Percentiles rank a stretch among this genome's conserved stretches.
phyloP scores from a whole-genome alignment of 2,329 filamentous ascomycete species.

The Truncatella angustata region DNA sequence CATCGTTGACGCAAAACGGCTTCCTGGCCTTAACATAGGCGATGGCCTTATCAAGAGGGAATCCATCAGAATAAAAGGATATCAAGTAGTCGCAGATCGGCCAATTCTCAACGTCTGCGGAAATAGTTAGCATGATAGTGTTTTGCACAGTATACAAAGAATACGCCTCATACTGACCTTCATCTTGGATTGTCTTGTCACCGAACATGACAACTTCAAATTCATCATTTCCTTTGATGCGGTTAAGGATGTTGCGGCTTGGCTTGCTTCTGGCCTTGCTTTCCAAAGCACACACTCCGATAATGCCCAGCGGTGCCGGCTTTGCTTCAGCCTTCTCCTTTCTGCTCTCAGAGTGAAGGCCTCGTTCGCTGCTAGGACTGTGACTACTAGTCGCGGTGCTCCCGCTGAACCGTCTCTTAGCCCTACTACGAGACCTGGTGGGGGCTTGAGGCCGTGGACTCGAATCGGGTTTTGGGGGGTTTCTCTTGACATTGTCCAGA shows the following conservation, averaged over 20 bases:
- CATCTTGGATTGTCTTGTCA: slow-evolving; percentile 97
- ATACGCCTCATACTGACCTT: slow-evolving; percentile 52
- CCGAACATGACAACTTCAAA: slow-evolving; percentile 98
- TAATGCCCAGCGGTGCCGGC: slow-evolving; percentile 62
- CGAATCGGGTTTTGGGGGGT: slow-evolving; percentile 26
- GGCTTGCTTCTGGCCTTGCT: slow-evolving; percentile 96
- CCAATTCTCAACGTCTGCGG: slow-evolving; percentile 38
- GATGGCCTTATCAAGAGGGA: slow-evolving; percentile 94
- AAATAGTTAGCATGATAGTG: slow-evolving; percentile 21
- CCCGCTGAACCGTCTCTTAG: slow-evolving; percentile 74
- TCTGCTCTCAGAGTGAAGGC: slow-evolving; percentile 36
- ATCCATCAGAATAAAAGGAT: slow-evolving; percentile 97
- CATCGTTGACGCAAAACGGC: slow-evolving; percentile 95
- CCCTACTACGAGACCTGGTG: slow-evolving; percentile 64
- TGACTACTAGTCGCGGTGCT: slow-evolving; percentile 81
- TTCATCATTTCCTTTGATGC: slow-evolving; percentile 83
- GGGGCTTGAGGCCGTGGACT: slow-evolving; percentile 39
- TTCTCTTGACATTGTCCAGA: slow-evolving; percentile 45
- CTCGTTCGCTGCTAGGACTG: slow-evolving; percentile 72
- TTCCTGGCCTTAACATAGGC: slow-evolving; percentile 91
- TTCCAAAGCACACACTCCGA: slow-evolving; percentile 94
- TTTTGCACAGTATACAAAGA: not conserved
- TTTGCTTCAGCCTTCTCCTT: slow-evolving; percentile 61
- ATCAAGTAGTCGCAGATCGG: slow-evolving; percentile 78
- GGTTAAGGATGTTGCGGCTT: slow-evolving; percentile 91